Evolutionary conservation across 495 filamentous ascomycete species (phyloP).

Genomic region (Friedmanniomyces simplex): DNA sequence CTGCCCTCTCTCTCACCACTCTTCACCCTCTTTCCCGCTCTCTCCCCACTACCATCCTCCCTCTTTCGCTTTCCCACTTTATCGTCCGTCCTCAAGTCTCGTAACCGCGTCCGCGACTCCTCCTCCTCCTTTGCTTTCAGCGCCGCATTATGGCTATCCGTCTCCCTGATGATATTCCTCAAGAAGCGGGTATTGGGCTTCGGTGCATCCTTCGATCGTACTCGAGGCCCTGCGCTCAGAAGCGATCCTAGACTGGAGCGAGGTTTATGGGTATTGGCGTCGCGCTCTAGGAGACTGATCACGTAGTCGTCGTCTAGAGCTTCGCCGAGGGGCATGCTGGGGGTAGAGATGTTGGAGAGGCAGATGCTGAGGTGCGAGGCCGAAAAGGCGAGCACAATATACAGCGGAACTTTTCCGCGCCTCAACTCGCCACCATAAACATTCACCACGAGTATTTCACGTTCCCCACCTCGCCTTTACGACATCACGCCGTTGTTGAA

Average conservation of each 20-base stretch:
- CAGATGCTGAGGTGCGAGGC: background rate
- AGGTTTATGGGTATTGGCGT: constrained; percentile 8
- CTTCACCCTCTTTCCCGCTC: background rate
- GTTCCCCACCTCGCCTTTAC: too few species aligned
- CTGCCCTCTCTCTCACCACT: constrained; percentile 10
- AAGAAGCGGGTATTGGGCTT: constrained; percentile 90
- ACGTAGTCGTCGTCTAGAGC: constrained; percentile 15
- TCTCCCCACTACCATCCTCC: constrained; percentile 8
- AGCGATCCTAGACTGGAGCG: background rate
- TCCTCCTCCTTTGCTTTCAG: constrained; percentile 71
- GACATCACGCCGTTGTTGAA: too few species aligned
- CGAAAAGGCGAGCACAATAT: background rate
- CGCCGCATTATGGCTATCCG: constrained; percentile 80
- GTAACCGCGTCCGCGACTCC: constrained; percentile 49
- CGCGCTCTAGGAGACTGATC: constrained; percentile 7
- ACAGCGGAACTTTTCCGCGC: background rate
- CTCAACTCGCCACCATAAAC: too few species aligned
- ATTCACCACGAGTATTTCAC: too few species aligned
- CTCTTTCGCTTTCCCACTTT: constrained; percentile 25
- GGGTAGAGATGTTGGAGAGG: background rate
- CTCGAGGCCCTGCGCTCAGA: background rate
- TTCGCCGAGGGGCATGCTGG: constrained; percentile 3
- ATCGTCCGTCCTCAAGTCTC: constrained; percentile 36
- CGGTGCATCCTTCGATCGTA: constrained; percentile 42
- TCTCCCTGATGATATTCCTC: constrained; percentile 76